Percentiles rank a stretch among this genome's conserved stretches.
phyloP scores from a whole-genome alignment of 257 asterid genomes.

The Solanum sitiens region DNA sequence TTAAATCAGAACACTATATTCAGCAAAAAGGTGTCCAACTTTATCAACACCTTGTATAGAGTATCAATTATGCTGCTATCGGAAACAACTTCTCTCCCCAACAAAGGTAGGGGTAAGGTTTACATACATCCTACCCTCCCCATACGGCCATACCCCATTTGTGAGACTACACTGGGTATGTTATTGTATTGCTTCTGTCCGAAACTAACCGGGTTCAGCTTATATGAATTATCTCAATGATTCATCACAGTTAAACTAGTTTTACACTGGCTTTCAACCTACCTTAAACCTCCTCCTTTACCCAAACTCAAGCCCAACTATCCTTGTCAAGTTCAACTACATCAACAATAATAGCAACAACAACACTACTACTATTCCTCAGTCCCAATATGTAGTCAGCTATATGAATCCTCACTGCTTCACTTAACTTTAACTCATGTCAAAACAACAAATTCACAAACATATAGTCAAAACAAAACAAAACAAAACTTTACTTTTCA shows the following conservation, averaged over 20 bases:
- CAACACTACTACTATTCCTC: neutral
- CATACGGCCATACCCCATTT: neutral
- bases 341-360: neutral
- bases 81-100: neutral
- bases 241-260: neutral
- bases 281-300: neutral
- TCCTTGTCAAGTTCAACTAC: neutral
- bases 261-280: neutral
- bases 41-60: neutral
- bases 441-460: neutral
- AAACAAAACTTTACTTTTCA: slow-evolving; percentile 35
- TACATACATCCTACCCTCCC: neutral
- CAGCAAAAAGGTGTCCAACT: neutral
- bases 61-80: neutral
- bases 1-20: neutral
- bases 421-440: neutral
- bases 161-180: neutral
- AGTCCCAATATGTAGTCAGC: neutral
- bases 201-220: neutral
- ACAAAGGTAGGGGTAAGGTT: neutral
- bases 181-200: neutral
- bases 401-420: neutral
- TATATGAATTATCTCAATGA: neutral
- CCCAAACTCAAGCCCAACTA: neutral
- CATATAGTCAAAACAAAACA: neutral